phyloP scores from a whole-genome alignment of 768 basidiomycete species.

The Termitomyces sp. region DNA sequence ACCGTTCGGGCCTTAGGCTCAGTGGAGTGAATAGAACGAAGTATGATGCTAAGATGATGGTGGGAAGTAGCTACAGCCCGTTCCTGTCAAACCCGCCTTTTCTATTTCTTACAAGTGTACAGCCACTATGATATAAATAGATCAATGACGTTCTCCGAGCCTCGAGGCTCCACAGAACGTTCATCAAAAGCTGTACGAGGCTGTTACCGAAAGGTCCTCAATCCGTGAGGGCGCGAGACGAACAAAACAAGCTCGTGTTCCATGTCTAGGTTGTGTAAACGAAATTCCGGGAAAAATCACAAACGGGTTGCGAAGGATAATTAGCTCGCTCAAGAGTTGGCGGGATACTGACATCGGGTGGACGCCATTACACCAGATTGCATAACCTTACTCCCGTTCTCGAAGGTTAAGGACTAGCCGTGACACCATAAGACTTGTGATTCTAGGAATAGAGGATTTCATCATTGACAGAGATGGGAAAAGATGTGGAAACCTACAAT shows the following conservation, averaged over 20 bases:
- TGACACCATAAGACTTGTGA: slow-evolving; percentile 37
- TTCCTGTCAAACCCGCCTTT: background rate
- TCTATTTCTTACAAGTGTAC: background rate
- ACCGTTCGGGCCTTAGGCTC: background rate
- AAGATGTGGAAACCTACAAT: no score
- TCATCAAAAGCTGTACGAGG: background rate
- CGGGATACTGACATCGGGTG: background rate
- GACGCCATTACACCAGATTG: background rate
- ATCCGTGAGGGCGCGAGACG: background rate
- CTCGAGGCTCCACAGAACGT: background rate
- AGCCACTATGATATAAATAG: slow-evolving; percentile 4
- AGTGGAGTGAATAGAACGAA: background rate
- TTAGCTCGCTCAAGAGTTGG: background rate
- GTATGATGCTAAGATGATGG: background rate
- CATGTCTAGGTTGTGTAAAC: background rate
- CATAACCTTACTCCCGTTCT: background rate
- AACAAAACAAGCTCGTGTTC: background rate
- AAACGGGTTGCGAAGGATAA: background rate
- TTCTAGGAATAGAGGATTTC: slow-evolving; percentile 10
- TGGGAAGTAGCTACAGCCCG: background rate
- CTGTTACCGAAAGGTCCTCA: background rate
- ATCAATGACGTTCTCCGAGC: background rate
- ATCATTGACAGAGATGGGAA: no score
- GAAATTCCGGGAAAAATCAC: background rate
- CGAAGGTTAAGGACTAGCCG: slow-evolving; percentile 35